A percentile compares a stretch with the other conserved stretches of the same genome.
Conservation (phyloP, 164 flowering plant genomes). For the Piper longum region DNA sequence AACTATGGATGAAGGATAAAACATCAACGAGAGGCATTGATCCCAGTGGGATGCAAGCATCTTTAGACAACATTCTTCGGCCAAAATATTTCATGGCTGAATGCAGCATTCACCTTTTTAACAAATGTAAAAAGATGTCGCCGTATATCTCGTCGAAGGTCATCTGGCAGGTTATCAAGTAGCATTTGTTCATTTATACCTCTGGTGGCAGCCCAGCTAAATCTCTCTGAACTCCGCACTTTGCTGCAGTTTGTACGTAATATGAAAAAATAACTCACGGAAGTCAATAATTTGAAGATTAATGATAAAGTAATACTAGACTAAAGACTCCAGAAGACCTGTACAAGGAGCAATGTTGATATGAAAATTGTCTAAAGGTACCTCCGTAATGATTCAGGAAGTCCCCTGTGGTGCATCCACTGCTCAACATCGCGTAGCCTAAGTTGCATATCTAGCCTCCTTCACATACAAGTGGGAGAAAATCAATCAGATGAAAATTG, state of each 20-base stretch:
- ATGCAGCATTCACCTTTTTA: constrained; percentile 30
- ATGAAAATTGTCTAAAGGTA: background rate
- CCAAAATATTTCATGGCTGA: too few species aligned
- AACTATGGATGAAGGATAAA: background rate
- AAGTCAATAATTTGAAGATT: too few species aligned
- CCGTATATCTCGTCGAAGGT: constrained; percentile 77
- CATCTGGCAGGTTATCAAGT: constrained; percentile 64
- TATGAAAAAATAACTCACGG: too few species aligned
- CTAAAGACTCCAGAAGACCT: too few species aligned
- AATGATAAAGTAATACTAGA: too few species aligned
- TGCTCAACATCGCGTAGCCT: constrained; percentile 23
- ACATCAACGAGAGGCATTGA: background rate
- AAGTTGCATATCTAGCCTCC: constrained; percentile 26
- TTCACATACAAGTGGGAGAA: constrained; percentile 1
- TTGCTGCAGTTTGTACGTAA: constrained; percentile 20
- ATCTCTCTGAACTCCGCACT: constrained; percentile 61
- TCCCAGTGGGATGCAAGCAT: background rate
- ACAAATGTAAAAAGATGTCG: constrained; percentile 68
- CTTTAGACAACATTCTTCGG: background rate
- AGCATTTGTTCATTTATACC: constrained; percentile 71
- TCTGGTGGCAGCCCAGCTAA: constrained; percentile 69
- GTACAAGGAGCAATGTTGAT: background rate
- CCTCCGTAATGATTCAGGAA: constrained; percentile 18
- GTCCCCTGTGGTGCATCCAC: constrained; percentile 23
- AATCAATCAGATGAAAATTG: background rate